Evolutionary conservation across 2,329 filamentous ascomycete species (phyloP), one percentile per base, ranked within the genome.

Genomic region (Pseudonectria buxi): DNA sequence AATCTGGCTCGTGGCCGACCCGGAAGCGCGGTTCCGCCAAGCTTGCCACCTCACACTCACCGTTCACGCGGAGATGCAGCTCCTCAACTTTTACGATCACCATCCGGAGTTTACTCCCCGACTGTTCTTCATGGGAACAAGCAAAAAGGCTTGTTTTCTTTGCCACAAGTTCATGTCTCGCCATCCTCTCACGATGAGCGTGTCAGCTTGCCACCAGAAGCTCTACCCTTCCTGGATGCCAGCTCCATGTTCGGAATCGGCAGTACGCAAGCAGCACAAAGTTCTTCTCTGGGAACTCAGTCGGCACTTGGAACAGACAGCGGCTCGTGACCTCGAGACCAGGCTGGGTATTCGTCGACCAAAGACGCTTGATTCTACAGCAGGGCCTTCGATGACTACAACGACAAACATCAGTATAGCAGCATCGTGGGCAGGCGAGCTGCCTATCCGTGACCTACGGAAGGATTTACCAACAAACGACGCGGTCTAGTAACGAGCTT

Each of bases 61-160:
- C 1, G 38, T 56, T 1, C 56, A 60, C 32, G 57, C 56, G 2
- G 55, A 60, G 33, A 52, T 59, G 46, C 57, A 60, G 36, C 33
- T 59, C 5, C 22, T 56, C 35, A 41, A 32, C 2, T 60, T 58
- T 16, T 59, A 60, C 29, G 53, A 58, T 15, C 33, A 41, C n/a
- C 33, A 54, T n/a, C 45, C 46, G 9, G 7, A 41, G 1, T 34
- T 31, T 4, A 43, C 14, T 15, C 55, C 54, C 7, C 28, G 33
- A 4, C 26, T 57, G 10, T 33, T 33, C 0, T 53, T 54, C 24
- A 57, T 59, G 13, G 57, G 57, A 7, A 53, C 51, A 0, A 59
- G 57, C 35, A 59, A 59, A 36, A 59, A 59, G 29, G 48, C 56
- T 2, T 59, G 57, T 33, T 59, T 49, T 30, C 46, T 59, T 9